Evolutionary conservation across 495 filamentous ascomycete species (phyloP).

Genomic region (Lindgomyces ingoldianus): DNA sequence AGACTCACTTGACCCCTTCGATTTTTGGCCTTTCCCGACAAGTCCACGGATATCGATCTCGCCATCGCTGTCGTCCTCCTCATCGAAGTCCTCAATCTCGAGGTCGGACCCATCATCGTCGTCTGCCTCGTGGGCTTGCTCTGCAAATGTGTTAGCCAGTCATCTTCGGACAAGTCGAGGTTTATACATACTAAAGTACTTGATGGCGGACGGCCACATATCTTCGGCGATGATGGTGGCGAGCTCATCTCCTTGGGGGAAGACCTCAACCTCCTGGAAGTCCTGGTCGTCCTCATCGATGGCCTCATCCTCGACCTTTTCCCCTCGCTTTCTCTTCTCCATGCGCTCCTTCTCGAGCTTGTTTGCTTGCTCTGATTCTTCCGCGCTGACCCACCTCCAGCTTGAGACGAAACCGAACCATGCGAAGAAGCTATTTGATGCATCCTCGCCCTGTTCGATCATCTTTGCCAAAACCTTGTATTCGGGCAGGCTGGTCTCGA

Average conservation of each 20-base stretch:
- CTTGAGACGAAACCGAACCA: conserved; percentile 73
- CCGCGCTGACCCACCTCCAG: conserved; percentile 64
- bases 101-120: conserved; percentile 52
- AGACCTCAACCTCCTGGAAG: conserved; percentile 68
- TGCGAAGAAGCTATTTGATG: conserved; percentile 75
- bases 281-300: conserved; percentile 58
- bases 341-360: conserved; percentile 61
- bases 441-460: conserved; percentile 59
- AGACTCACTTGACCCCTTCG: conserved; percentile 12
- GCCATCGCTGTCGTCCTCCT: conserved; percentile 51
- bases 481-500: conserved; percentile 48
- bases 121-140: conserved; percentile 63
- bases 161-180: background rate
- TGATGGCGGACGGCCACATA: conserved; percentile 81
- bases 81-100: conserved; percentile 59
- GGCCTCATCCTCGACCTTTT: conserved; percentile 56
- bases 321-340: conserved; percentile 57
- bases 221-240: conserved; percentile 81
- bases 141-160: conserved; percentile 44
- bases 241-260: conserved; percentile 75
- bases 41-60: conserved; percentile 47
- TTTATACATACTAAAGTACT: conserved; percentile 77
- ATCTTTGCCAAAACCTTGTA: conserved; percentile 56
- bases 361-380: conserved; percentile 62
- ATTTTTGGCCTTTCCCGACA: conserved; percentile 40